phyloP scores from a whole-genome alignment of 257 asterid species.

The Petunia secreta region DNA sequence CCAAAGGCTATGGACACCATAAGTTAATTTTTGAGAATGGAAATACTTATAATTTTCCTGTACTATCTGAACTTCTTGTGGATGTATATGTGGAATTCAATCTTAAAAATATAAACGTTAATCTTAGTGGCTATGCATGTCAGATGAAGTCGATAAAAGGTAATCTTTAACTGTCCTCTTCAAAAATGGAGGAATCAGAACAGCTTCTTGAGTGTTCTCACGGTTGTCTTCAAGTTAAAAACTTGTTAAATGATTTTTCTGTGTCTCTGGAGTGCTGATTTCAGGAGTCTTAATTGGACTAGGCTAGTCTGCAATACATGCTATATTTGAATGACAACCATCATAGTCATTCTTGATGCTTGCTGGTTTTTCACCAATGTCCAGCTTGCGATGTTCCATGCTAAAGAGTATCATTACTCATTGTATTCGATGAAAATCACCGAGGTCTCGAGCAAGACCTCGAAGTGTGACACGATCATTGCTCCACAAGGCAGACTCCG shows the following conservation, averaged over 20 bases:
- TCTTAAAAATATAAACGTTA: neutral
- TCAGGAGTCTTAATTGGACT: conserved; percentile 27
- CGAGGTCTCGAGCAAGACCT: no score
- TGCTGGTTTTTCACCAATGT: conserved; percentile 43
- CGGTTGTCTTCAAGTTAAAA: conserved; percentile 42
- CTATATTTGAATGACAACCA: conserved; percentile 19
- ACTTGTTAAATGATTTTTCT: conserved; percentile 38
- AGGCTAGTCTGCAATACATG: neutral
- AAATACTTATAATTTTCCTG: neutral
- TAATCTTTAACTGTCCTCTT: conserved; percentile 74
- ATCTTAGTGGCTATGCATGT: neutral
- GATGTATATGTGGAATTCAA: neutral
- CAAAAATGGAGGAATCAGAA: conserved; percentile 74
- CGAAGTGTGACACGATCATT: no score
- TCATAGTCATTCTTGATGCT: conserved; percentile 34
- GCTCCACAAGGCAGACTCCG: no score
- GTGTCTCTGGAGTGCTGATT: conserved; percentile 67
- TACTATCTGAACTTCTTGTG: neutral
- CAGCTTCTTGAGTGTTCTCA: conserved; percentile 61
- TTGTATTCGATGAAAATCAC: neutral
- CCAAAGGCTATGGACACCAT: neutral
- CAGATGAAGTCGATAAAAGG: conserved; percentile 51
- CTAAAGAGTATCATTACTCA: conserved; percentile 65
- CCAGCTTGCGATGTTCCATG: conserved; percentile 57
- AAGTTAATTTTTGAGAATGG: neutral